These are phyloP conservation scores for Amniculicola lignicola DNA, from an alignment of 495 filamentous ascomycete species.

Conservation along the genomic window DNA sequence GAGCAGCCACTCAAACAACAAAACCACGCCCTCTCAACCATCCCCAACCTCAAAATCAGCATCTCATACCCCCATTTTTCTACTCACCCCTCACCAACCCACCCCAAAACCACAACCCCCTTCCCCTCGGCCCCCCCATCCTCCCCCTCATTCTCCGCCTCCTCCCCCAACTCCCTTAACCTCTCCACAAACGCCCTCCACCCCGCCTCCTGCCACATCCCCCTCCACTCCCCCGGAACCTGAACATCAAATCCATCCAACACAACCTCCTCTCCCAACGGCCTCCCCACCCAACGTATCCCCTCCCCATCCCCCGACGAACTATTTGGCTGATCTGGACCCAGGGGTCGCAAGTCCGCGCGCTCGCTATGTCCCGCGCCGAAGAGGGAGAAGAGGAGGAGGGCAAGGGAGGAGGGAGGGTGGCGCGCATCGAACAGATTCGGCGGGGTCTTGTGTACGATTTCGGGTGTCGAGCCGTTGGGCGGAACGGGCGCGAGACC, in stretches of 20 bases:
- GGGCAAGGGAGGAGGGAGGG: constrained; percentile 55
- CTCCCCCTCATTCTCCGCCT: constrained; percentile 6
- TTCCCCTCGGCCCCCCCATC: not conserved
- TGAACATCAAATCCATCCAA: constrained; percentile 66
- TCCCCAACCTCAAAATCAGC: too few relatives aligned
- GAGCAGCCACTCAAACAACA: too few relatives aligned
- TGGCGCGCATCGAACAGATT: constrained; percentile 51
- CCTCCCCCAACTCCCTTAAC: constrained; percentile 12
- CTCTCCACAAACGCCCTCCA: constrained; percentile 9
- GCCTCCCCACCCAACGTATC: not conserved
- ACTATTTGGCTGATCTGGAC: constrained; percentile 30
- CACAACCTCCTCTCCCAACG: constrained; percentile 43
- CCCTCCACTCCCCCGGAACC: constrained; percentile 47
- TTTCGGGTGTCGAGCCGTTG: not conserved
- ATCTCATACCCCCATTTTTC: too few relatives aligned
- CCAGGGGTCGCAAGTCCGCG: constrained; percentile 54
- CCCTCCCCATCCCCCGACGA: not conserved
- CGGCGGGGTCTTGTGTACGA: constrained; percentile 39
- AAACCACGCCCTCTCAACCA: too few relatives aligned
- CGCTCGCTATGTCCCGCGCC: constrained; percentile 49
- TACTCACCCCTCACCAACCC: constrained; percentile 4
- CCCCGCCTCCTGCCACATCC: constrained; percentile 9
- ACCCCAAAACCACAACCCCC: not conserved
- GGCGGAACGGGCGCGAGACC: not conserved
- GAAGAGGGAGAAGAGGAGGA: constrained; percentile 66